A percentile compares a stretch with the other conserved stretches of the same genome.
Conservation (phyloP, 495 filamentous ascomycete species). For the Podospora australis region DNA sequence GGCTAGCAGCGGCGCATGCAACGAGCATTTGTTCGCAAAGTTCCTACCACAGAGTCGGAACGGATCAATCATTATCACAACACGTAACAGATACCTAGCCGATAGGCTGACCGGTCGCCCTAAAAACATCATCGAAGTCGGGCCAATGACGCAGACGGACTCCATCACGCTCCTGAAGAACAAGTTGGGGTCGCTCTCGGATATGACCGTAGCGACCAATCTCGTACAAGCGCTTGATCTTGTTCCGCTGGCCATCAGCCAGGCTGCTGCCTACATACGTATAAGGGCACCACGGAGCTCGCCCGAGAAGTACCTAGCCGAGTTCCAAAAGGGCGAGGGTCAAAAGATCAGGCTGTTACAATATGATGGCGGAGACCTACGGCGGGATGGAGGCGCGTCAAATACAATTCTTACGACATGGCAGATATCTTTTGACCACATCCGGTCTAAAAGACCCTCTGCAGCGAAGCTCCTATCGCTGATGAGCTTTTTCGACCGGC, state of each 20-base stretch:
- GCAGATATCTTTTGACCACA: constrained; percentile 29
- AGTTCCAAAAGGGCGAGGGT: constrained; percentile 29
- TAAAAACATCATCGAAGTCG: constrained; percentile 15
- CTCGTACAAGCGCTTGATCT: constrained; percentile 35
- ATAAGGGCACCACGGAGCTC: constrained; percentile 18
- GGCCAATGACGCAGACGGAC: constrained; percentile 20
- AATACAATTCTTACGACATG: constrained; percentile 30
- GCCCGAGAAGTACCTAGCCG: constrained; percentile 30
- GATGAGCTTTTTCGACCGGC: constrained; percentile 40
- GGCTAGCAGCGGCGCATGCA: not conserved
- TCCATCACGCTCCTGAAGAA: constrained; percentile 25
- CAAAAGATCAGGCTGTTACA: constrained; percentile 25
- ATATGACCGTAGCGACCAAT: constrained; percentile 12
- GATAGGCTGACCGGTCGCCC: constrained; percentile 14
- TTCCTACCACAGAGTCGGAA: constrained; percentile 37
- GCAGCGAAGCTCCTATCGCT: constrained; percentile 34
- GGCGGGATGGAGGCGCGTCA: constrained; percentile 19
- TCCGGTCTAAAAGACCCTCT: constrained; percentile 14
- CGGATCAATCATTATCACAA: constrained; percentile 35
- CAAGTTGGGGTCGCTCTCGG: constrained; percentile 16
- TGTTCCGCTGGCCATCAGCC: constrained; percentile 46
- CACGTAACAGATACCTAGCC: constrained; percentile 22
- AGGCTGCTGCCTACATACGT: constrained; percentile 44
- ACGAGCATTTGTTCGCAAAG: constrained; percentile 13
- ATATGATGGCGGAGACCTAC: constrained; percentile 23